These are phyloP conservation scores for Phaffomyces thermotolerans DNA, from an alignment of 805 yeast genomes.

Conservation along the genomic window DNA sequence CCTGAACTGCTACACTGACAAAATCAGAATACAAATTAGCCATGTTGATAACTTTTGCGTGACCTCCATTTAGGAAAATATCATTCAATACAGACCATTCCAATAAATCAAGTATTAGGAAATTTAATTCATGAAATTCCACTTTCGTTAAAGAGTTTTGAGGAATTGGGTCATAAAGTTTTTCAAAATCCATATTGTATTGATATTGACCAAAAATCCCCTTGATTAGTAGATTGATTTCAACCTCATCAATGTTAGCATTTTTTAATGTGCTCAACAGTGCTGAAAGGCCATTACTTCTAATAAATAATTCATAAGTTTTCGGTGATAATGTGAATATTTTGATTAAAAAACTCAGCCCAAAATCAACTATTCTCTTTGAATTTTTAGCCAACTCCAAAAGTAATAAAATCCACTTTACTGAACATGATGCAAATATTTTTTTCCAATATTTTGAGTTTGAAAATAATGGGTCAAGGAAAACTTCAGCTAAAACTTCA, in stretches of 20 bases:
- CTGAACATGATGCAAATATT: slow-evolving; percentile 47
- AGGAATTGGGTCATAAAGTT: slow-evolving; percentile 8
- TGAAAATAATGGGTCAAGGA: slow-evolving; percentile 32
- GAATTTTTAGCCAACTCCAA: slow-evolving; percentile 32
- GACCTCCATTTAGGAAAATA: slow-evolving; percentile 30
- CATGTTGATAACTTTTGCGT: slow-evolving; percentile 24
- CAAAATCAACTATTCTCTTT: slow-evolving; percentile 23
- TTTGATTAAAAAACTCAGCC: slow-evolving; percentile 41
- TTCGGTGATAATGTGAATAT: slow-evolving; percentile 42
- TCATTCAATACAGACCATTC: slow-evolving; percentile 32
- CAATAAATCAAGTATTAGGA: slow-evolving; percentile 27
- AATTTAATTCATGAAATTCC: slow-evolving; percentile 39
- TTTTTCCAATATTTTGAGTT: slow-evolving; percentile 38
- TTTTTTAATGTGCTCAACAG: slow-evolving; percentile 39
- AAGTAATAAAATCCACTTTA: slow-evolving; percentile 60
- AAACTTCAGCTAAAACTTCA: slow-evolving; percentile 21
- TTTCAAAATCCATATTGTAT: slow-evolving; percentile 16
- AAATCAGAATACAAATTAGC: slow-evolving; percentile 21
- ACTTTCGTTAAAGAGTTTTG: slow-evolving; percentile 6
- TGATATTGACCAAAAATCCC: slow-evolving; percentile 41
- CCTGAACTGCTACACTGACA: slow-evolving; percentile 21
- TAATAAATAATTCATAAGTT: slow-evolving; percentile 42
- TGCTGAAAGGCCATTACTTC: slow-evolving; percentile 44
- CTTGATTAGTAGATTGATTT: slow-evolving; percentile 32
- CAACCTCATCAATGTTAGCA: slow-evolving; percentile 30